Evolutionary conservation across 108 stramenopile species (phyloP), one percentile per base, ranked within the genome.

Genomic region (Conticribra weissflogii): DNA sequence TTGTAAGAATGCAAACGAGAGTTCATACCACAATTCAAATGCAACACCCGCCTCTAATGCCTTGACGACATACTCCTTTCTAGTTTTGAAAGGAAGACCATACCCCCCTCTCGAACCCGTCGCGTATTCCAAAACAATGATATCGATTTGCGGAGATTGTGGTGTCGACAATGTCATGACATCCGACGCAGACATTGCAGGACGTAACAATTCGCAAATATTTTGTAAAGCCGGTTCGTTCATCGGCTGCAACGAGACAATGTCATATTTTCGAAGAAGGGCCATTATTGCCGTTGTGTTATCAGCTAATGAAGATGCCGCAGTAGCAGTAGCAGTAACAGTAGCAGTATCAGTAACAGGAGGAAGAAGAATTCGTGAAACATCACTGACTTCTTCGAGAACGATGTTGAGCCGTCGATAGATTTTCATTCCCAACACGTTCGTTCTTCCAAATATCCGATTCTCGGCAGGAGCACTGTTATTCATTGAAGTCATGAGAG

Each of bases 81-180:
- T 74, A 29, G 89, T 78, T 45, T 66, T 78, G 56, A 71, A 92
- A 14, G 90, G 88, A 44, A 89, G 60, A 14, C 74, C 72, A 33
- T 78, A 46, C 9, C 88, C 88, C 14, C 89, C 84, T 36, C 77
- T 48, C 3, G 70, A 66, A 25, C 70, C 59, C 1, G 75, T 75
- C 22, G 82, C 72, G 63, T 92, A 92, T 54, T 92, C 90, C 54
- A 92, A 53, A 22, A 83, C 79, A 57, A 92, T 60, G 17, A 92
- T 86, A 44, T 88, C 79, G 32, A 77, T 34, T 46, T 19, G 2
- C 12, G 22, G 44, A n/a, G n/a, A n/a, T n/a, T n/a, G n/a, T n/a
- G n/a, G n/a, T n/a, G n/a, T n/a, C n/a, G n/a, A n/a, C n/a, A n/a
- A n/a, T n/a, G n/a, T n/a, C n/a, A n/a, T n/a, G n/a, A n/a, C n/a